phyloP scores from a whole-genome alignment of 1,284 basidiomycete species.

The Ceratobasidium sp. region DNA sequence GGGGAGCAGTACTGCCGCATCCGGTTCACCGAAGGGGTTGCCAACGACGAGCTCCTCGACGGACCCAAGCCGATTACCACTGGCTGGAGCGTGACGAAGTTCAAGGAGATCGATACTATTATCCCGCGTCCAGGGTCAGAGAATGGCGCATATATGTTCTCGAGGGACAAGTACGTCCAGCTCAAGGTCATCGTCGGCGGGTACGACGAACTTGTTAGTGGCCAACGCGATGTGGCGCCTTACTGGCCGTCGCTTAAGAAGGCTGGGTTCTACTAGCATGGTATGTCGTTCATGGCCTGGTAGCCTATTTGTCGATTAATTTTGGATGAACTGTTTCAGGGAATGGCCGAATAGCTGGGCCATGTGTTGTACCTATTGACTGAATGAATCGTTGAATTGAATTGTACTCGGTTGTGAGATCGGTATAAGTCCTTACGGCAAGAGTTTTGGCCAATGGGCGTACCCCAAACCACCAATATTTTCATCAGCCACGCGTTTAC shows the following conservation, averaged over 20 bases:
- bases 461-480: too few species aligned
- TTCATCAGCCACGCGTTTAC: too few species aligned
- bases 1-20: slow-evolving; percentile 25
- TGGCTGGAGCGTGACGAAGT: neutral
- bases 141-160: slow-evolving; percentile 7
- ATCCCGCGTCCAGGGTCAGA: slow-evolving; percentile 13
- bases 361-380: neutral
- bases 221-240: neutral
- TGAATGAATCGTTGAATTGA: slow-evolving; percentile 6
- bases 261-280: slow-evolving; percentile 31
- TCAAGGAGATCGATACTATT: slow-evolving; percentile 16
- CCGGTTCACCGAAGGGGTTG: slow-evolving; percentile 14
- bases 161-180: neutral
- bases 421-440: too few species aligned
- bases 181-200: slow-evolving; percentile 4
- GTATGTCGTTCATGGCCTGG: neutral
- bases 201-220: slow-evolving; percentile 9
- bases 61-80: slow-evolving; percentile 11
- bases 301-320: neutral
- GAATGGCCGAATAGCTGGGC: neutral
- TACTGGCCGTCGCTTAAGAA: slow-evolving; percentile 22
- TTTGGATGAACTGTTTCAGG: neutral
- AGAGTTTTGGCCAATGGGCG: too few species aligned
- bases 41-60: slow-evolving; percentile 14
- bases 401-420: too few species aligned